These are phyloP conservation scores for Echinochloa phyllopogon DNA, from an alignment of 176 grass and related monocot genomes.

Conservation along the genomic window DNA sequence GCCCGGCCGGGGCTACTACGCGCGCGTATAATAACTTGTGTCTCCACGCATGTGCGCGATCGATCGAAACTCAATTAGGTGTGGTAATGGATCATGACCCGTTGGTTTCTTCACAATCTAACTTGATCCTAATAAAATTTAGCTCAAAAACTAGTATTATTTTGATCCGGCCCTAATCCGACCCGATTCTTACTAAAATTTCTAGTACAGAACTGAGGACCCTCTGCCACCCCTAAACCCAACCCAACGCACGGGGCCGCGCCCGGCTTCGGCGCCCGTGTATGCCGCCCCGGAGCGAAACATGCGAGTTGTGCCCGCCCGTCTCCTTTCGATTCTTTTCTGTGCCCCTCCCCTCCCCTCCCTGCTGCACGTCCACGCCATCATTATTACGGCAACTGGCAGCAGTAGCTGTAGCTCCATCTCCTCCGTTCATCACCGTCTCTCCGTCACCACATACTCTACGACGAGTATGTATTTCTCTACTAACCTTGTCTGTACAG, in stretches of 20 bases:
- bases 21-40: constrained; percentile 9
- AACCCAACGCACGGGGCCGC: not conserved
- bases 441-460: not conserved
- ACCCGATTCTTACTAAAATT: too few species aligned
- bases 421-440: not conserved
- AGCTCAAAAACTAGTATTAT: too few species aligned
- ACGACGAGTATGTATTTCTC: not conserved
- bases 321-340: not conserved
- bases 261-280: constrained; percentile 17
- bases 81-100: too few species aligned
- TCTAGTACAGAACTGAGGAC: too few species aligned
- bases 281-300: not conserved
- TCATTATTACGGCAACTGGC: not conserved
- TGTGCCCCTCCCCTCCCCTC: not conserved
- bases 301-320: constrained; percentile 12
- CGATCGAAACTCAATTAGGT: too few species aligned
- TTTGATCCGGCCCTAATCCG: too few species aligned
- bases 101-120: too few species aligned
- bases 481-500: constrained; percentile 23
- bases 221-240: too few species aligned
- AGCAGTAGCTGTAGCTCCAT: not conserved
- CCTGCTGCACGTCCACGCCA: not conserved
- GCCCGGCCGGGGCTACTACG: not conserved
- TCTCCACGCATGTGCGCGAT: not conserved
- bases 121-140: too few species aligned